Evolutionary conservation across 73 alveolate species (phyloP).

Genomic region (Urostyla sp.): DNA sequence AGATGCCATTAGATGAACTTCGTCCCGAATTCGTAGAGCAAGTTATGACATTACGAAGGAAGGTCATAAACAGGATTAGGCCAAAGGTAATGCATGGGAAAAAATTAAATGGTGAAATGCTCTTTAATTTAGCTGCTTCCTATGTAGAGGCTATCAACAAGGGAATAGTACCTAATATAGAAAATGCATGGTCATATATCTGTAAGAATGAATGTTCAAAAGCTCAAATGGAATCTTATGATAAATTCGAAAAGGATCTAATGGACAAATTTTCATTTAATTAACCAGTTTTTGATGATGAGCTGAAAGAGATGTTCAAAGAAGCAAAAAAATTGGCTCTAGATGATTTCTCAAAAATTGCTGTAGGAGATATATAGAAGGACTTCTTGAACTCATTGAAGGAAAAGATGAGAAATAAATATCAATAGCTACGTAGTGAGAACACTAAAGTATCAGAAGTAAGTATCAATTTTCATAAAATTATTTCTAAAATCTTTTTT

Average conservation of each 20-base stretch:
- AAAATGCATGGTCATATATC: slow-evolving; percentile 85
- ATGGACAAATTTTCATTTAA: slow-evolving; percentile 9
- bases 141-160: slow-evolving; percentile 85
- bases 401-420: slow-evolving; percentile 59
- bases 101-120: slow-evolving; percentile 88
- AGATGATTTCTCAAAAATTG: slow-evolving; percentile 31
- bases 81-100: slow-evolving; percentile 91
- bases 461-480: slow-evolving; percentile 8
- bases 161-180: slow-evolving; percentile 93
- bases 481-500: neutral
- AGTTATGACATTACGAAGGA: slow-evolving; percentile 84
- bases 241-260: slow-evolving; percentile 49
- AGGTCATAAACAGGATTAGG: slow-evolving; percentile 86
- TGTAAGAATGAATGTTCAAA: slow-evolving; percentile 79
- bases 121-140: slow-evolving; percentile 72
- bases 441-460: slow-evolving; percentile 58
- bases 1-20: slow-evolving; percentile 84
- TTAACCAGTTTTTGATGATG: slow-evolving; percentile 68
- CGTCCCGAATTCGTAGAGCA: slow-evolving; percentile 96
- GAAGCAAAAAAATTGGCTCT: slow-evolving; percentile 57
- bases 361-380: slow-evolving; percentile 65
- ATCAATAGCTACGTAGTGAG: slow-evolving; percentile 26
- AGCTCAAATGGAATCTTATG: slow-evolving; percentile 69
- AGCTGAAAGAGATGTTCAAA: slow-evolving; percentile 48
- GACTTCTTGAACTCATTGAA: slow-evolving; percentile 47